A percentile compares a stretch with the other conserved stretches of the same genome.
phyloP scores from a whole-genome alignment of 768 basidiomycete genomes.

The Leccinum pellstonianum region DNA sequence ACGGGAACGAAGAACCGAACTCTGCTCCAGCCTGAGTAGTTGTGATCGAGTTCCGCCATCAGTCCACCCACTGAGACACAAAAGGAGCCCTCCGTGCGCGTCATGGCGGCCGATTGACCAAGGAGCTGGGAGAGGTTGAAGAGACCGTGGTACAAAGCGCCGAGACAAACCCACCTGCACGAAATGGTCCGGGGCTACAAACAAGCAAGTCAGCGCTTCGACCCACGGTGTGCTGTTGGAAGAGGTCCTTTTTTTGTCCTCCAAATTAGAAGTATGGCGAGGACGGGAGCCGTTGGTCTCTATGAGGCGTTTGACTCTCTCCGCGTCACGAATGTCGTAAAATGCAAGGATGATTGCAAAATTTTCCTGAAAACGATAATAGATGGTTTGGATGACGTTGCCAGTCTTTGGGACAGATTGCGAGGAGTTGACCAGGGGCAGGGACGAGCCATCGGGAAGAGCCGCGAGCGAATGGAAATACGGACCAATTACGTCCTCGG shows the following conservation, averaged over 20 bases:
- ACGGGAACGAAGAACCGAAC: constrained; percentile 26
- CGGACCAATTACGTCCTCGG: constrained; percentile 30
- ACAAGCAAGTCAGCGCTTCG: constrained; percentile 40
- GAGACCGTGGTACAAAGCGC: constrained; percentile 1
- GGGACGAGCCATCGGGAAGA: constrained; percentile 10
- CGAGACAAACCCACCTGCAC: constrained; percentile 36
- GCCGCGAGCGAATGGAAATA: constrained; percentile 31
- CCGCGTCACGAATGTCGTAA: constrained; percentile 56
- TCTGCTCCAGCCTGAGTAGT: constrained; percentile 26
- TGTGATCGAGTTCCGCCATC: constrained; percentile 20
- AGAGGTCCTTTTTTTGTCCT: constrained; percentile 8
- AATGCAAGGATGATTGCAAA: constrained; percentile 60
- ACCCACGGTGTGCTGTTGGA: constrained; percentile 15
- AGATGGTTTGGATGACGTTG: constrained; percentile 53
- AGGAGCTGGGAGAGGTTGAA: constrained; percentile 42
- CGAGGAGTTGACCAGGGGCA: constrained; percentile 7
- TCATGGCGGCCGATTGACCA: constrained; percentile 47
- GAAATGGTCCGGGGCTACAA: constrained; percentile 47
- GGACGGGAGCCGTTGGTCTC: constrained; percentile 21
- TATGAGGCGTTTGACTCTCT: constrained; percentile 44
- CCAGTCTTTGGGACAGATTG: constrained; percentile 13
- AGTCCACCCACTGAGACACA: constrained; percentile 41
- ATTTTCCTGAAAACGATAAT: constrained; percentile 47
- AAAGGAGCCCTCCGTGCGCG: constrained; percentile 53
- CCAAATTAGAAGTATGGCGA: neutral